phyloP scores from a whole-genome alignment of 2,329 filamentous ascomycete genomes.

The Xylariaceae sp. region DNA sequence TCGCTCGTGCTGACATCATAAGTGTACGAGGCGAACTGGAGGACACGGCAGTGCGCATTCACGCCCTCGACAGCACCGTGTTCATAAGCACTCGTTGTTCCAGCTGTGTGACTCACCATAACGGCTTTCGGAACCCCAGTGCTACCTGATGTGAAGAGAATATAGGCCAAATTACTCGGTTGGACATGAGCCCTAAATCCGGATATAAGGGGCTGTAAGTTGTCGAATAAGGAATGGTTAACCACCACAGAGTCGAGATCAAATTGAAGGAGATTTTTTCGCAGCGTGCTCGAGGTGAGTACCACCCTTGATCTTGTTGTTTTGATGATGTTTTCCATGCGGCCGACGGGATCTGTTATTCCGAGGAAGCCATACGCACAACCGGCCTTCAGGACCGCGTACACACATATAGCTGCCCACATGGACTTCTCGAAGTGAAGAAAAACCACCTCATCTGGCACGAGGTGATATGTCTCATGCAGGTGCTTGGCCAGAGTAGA shows the following conservation, averaged over 20 bases:
- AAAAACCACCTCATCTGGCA: not conserved
- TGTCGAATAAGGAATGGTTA: too few relatives aligned
- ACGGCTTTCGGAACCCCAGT: slow-evolving; percentile 11
- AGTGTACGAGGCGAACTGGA: slow-evolving; percentile 7
- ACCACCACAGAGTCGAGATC: too few relatives aligned
- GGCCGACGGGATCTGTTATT: too few relatives aligned
- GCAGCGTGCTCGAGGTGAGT: too few relatives aligned
- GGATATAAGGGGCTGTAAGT: too few relatives aligned
- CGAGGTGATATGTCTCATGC: too few relatives aligned
- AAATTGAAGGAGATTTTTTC: too few relatives aligned
- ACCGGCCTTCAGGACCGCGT: slow-evolving; percentile 8
- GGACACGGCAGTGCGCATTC: not conserved
- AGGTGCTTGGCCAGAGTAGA: not conserved
- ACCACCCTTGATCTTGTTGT: too few relatives aligned
- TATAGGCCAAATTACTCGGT: too few relatives aligned
- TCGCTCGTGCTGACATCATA: not conserved
- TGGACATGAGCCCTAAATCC: too few relatives aligned
- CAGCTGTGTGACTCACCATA: not conserved
- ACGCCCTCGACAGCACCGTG: not conserved
- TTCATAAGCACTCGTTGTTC: not conserved
- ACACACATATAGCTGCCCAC: slow-evolving; percentile 6
- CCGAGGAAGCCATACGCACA: too few relatives aligned
- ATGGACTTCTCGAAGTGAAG: slow-evolving; percentile 14
- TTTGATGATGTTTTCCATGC: too few relatives aligned
- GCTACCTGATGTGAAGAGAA: slow-evolving; percentile 14